Percentiles rank a stretch among this genome's conserved stretches.
Conservation (phyloP, 805 yeast species). For the Torulaspora microellipsoides region DNA sequence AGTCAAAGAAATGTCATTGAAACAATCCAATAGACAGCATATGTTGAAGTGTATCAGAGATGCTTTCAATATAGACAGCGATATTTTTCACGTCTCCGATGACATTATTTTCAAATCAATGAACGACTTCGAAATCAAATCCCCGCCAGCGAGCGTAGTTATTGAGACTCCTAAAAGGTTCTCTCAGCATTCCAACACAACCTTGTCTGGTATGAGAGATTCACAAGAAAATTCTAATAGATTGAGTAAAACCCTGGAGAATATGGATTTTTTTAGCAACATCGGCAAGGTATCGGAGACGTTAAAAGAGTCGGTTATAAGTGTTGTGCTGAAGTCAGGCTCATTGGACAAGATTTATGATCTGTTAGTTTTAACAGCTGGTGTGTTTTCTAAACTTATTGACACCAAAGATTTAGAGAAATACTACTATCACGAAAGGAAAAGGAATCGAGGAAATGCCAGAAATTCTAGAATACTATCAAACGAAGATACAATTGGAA, state of each 20-base stretch:
- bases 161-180: slow-evolving; percentile 44
- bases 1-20: slow-evolving; percentile 22
- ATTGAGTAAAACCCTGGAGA: slow-evolving; percentile 27
- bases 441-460: slow-evolving; percentile 6
- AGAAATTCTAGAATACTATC: slow-evolving; percentile 1
- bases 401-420: slow-evolving; percentile 41
- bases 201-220: slow-evolving; percentile 16
- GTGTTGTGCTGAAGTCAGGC: slow-evolving; percentile 61
- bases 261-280: slow-evolving; percentile 30
- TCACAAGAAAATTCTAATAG: slow-evolving; percentile 21
- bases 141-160: slow-evolving; percentile 45
- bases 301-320: slow-evolving; percentile 34
- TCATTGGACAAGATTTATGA: slow-evolving; percentile 74
- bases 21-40: slow-evolving; percentile 40
- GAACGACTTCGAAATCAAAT: slow-evolving; percentile 30
- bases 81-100: slow-evolving; percentile 50
- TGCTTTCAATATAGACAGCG: slow-evolving; percentile 56
- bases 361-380: slow-evolving; percentile 66
- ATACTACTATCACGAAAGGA: slow-evolving; percentile 34
- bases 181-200: slow-evolving; percentile 34
- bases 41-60: slow-evolving; percentile 57
- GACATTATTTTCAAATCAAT: slow-evolving; percentile 58
- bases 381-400: slow-evolving; percentile 48
- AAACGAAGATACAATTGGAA: slow-evolving; percentile 17
- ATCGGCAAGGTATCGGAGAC: slow-evolving; percentile 33